Evolutionary conservation across 164 flowering plant species (phyloP), one percentile per base, ranked within the genome.

Genomic region (Brasenia schreberi): DNA sequence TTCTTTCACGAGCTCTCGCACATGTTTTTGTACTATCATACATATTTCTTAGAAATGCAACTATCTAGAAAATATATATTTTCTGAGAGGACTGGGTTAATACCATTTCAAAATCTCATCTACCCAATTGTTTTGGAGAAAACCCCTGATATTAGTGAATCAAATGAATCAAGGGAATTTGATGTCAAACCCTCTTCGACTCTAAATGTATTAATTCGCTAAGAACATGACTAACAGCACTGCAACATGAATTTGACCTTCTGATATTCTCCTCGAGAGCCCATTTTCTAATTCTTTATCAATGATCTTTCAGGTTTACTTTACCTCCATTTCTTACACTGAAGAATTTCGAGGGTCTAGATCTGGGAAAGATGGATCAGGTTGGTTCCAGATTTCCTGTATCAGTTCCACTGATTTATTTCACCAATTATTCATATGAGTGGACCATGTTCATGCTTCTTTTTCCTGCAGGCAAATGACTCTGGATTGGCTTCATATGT

Each of bases 401-500:
- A 33, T 33, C 39, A 33, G 39, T 49, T 14, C 16, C 10, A 49
- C 14, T 49, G 12, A 4, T 49, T 49, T 49, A 49, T 49, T 9
- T 49, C 16, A 49, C 56, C 56, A 49, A 49, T 14, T 49, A 33
- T 33, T 33, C 39, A 33, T 33, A 33, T 33, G 39, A 33, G 39
- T 33, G 2, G 2, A 33, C 39, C 39, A 33, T 33, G 39, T 33
- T 9, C 56, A 9, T 49, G 56, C 5, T 49, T 49, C 56, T 49
- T 9, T 49, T 49, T 49, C 49, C 59, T 72, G 74, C 79, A 88
- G 94, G 44, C 80, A 39, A 66, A 81, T 69, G 91, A 87, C 72
- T 88, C 97, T 76, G 97, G 95, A 70, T 80, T 88, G 12, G 89
- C 95, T 67, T 81, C 89, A 60, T 90, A 90, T 73, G 92, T 83